These are phyloP conservation scores for Microdochium paspali DNA, from an alignment of 2,329 filamentous ascomycete genomes.

Conservation along the genomic window DNA sequence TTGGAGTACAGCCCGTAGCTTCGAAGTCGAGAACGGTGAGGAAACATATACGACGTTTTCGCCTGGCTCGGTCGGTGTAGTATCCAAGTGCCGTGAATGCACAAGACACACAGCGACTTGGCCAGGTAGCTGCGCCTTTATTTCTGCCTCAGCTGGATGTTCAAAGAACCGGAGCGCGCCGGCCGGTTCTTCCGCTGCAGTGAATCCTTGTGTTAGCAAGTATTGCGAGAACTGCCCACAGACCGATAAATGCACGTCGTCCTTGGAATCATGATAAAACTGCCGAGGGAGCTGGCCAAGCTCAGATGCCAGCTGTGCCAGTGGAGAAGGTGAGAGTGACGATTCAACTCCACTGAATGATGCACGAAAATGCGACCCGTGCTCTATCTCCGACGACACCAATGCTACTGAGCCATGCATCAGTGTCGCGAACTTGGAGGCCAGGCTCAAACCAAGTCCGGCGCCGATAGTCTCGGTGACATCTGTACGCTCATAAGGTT, in stretches of 20 bases:
- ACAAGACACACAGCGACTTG: not conserved
- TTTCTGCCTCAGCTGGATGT: not conserved
- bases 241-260: not conserved
- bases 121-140: not conserved
- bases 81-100: not conserved
- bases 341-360: conserved; percentile 5
- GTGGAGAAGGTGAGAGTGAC: not conserved
- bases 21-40: conserved; percentile 2
- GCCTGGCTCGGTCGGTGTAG: not conserved
- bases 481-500: conserved; percentile 29
- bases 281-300: not conserved
- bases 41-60: conserved; percentile 1
- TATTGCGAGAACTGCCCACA: not conserved
- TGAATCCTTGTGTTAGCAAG: not conserved
- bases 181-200: not conserved
- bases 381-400: conserved; percentile 21
- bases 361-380: conserved; percentile 28
- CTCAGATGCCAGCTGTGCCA: not conserved
- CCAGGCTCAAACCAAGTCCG: conserved; percentile 31
- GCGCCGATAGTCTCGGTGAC: conserved; percentile 25
- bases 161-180: not conserved
- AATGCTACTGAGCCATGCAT: conserved; percentile 27
- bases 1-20: not conserved
- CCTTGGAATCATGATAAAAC: not conserved
- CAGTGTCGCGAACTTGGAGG: conserved; percentile 27